These are phyloP conservation scores for Acer yangbiense DNA, from an alignment of 345 rosid genomes.

Conservation along the genomic window DNA sequence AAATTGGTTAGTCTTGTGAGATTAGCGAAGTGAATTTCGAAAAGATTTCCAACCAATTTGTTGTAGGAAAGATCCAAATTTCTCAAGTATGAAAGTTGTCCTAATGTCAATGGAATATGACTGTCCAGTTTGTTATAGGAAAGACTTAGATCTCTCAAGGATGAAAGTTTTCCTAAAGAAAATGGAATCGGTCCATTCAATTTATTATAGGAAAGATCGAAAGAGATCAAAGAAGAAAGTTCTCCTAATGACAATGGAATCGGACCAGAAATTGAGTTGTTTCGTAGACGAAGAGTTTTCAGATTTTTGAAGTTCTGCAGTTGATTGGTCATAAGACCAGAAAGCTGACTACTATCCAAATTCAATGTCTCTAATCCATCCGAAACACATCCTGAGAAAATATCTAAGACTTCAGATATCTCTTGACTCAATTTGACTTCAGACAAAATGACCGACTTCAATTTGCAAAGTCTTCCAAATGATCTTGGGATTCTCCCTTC, in stretches of 20 bases:
- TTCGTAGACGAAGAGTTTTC: neutral
- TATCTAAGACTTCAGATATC: neutral
- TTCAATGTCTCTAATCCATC: neutral
- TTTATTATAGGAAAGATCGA: neutral
- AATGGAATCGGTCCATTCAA: no score
- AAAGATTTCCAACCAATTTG: neutral
- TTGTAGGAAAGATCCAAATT: no score
- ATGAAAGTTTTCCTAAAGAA: no score
- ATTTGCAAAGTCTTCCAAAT: neutral
- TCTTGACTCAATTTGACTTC: neutral
- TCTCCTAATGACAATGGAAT: conserved; percentile 1
- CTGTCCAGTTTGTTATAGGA: no score
- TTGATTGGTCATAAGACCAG: neutral
- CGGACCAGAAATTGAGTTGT: neutral
- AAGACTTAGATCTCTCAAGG: no score
- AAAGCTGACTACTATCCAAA: neutral
- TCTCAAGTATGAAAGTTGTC: no score
- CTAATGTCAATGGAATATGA: no score
- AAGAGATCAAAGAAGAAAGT: neutral
- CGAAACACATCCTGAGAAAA: neutral
- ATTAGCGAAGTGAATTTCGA: conserved; percentile 26
- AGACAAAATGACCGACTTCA: neutral
- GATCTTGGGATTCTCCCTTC: conserved; percentile 2
- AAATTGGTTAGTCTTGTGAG: conserved; percentile 19
- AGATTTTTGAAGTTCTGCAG: neutral